phyloP scores from a whole-genome alignment of 2,329 filamentous ascomycete species.

The Apiospora aurea region DNA sequence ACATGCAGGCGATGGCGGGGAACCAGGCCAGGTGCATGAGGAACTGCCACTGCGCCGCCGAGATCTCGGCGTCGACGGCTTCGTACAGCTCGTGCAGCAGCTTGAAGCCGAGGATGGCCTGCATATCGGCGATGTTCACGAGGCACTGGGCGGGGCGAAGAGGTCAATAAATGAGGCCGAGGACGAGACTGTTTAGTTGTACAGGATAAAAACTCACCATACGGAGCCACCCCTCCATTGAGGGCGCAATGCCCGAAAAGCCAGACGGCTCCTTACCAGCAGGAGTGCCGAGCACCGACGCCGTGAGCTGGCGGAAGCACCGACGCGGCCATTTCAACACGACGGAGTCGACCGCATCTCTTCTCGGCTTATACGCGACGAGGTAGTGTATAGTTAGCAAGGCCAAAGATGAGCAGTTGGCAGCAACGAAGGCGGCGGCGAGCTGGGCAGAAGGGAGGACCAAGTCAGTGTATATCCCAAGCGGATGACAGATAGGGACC shows the following conservation, averaged over 20 bases:
- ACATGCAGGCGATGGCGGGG: not conserved
- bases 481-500: not conserved
- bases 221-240: not conserved
- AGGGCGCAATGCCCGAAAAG: not conserved
- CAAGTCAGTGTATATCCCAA: not conserved
- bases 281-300: not conserved
- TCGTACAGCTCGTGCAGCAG: not conserved
- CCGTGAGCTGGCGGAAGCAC: not conserved
- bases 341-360: not conserved
- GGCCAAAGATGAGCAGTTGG: not conserved
- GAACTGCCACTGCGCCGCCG: conserved; percentile 18
- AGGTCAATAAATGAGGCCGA: not conserved
- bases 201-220: not conserved
- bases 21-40: conserved; percentile 14
- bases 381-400: not conserved
- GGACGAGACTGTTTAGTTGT: not conserved
- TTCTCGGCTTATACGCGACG: not conserved
- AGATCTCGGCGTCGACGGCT: not conserved
- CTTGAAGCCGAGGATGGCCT: not conserved
- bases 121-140: not conserved
- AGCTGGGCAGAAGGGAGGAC: not conserved
- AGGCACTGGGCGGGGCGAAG: not conserved
- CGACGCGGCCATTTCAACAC: not conserved
- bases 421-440: not conserved
- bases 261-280: not conserved